These are phyloP conservation scores for Helminthosporium solani DNA, from an alignment of 2,329 filamentous ascomycete genomes.

Conservation along the genomic window DNA sequence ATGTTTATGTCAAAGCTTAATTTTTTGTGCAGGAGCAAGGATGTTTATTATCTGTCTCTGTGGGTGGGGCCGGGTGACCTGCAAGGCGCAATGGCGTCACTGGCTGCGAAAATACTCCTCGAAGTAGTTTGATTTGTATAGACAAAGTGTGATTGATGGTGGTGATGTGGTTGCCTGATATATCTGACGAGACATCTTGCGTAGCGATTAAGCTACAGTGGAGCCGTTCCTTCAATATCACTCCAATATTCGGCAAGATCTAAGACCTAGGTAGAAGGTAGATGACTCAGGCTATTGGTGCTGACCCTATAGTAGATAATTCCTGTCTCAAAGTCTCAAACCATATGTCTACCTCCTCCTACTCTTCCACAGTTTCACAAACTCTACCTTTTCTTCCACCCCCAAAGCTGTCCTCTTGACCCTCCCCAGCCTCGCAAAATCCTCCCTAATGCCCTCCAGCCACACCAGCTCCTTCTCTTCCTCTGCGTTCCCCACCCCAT, in stretches of 20 bases:
- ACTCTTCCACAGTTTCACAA: conserved; percentile 70
- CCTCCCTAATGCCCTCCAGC: conserved; percentile 78
- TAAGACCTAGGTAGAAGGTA: too few relatives aligned
- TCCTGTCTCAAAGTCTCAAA: too few relatives aligned
- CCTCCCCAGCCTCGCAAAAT: conserved; percentile 80
- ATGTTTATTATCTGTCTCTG: neutral
- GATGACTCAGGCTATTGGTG: too few relatives aligned
- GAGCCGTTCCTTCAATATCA: too few relatives aligned
- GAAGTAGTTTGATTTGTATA: too few relatives aligned
- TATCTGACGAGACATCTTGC: too few relatives aligned
- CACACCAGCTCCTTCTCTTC: conserved; percentile 61
- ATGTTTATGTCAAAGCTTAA: conserved; percentile 4
- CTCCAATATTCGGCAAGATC: too few relatives aligned
- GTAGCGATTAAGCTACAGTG: too few relatives aligned
- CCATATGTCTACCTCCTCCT: conserved; percentile 22
- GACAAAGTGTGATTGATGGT: too few relatives aligned
- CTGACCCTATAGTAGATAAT: too few relatives aligned
- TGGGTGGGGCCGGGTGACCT: neutral
- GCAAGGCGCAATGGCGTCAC: neutral
- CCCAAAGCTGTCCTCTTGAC: conserved; percentile 88
- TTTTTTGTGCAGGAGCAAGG: conserved; percentile 5
- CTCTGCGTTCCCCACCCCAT: conserved; percentile 13
- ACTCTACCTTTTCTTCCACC: conserved; percentile 77
- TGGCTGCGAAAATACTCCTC: too few relatives aligned
- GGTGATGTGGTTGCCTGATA: too few relatives aligned